Evolutionary conservation across 306 rosid genomes (phyloP), one percentile per base, ranked within the genome.

Genomic region (Cucurbita pepo): DNA sequence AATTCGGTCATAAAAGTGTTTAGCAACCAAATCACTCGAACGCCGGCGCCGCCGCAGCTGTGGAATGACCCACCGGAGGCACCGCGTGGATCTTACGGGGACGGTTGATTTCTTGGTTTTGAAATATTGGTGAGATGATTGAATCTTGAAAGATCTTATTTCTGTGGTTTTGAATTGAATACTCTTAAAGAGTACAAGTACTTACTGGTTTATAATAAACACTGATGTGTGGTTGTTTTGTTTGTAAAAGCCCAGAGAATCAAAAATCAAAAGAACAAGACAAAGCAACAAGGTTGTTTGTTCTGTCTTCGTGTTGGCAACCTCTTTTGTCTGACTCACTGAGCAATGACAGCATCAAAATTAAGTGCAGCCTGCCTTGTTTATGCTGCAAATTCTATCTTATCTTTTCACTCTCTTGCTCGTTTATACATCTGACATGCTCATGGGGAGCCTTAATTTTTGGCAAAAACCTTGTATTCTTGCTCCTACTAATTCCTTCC

Each of bases 301-400:
- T 63, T 66, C 55, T 66, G 55, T 45, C 40, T 22, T 1, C 45
- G 54, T 45, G 18, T 66, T 66, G 72, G 40, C 53, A 44, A 66
- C 72, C 72, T 66, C 40, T 45, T 44, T 65, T 66, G 72, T 66
- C 72, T 66, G 53, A 66, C 55, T 66, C 72, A 45, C 40, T 66
- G 19, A 21, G 3, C 72, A 19, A 44, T 44, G 38, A 22, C 55
- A 44, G 36, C 22, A 14, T 45, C 15, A 43, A 44, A 60, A 10
- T 66, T 44, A 66, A 13, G 55, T 45, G 72, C 40, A 19, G 22
- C 40, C 72, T 66, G 55, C 38, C 72, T 66, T 6, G 51, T 41
- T 63, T 63, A 18, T 66, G 53, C 21, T 66, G 55, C 72, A 66
- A 40, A 19, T 12, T 40, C 55, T 13, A 66, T 66, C 55, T 12